Percentiles rank a stretch among this genome's conserved stretches.
Evolutionary conservation across 768 basidiomycete genomes (phyloP).

Genomic region (Cyathus striatus): DNA sequence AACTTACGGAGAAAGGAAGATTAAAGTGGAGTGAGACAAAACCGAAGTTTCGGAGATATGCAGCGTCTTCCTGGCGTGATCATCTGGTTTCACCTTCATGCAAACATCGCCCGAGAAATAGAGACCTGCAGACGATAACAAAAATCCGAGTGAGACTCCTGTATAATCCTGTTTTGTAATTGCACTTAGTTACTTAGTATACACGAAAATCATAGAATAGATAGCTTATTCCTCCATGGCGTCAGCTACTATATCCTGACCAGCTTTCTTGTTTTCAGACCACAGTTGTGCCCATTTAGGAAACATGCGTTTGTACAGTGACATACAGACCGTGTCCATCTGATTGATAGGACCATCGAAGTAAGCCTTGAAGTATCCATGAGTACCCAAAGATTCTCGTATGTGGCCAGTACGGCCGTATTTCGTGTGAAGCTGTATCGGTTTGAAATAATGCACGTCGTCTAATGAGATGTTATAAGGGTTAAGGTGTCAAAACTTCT

Average conservation of each 20-base stretch:
- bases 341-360: constrained; percentile 91
- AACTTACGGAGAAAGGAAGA: too few species aligned
- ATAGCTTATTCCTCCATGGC: constrained; percentile 43
- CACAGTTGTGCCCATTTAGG: constrained; percentile 77
- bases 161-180: too few species aligned
- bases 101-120: too few species aligned
- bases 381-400: constrained; percentile 88
- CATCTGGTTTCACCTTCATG: too few species aligned
- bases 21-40: too few species aligned
- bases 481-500: constrained; percentile 2
- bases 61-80: too few species aligned
- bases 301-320: constrained; percentile 90
- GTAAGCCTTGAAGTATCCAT: constrained; percentile 96
- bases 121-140: too few species aligned
- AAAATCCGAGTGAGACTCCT: too few species aligned
- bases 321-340: constrained; percentile 97
- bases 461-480: constrained; percentile 33
- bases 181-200: too few species aligned
- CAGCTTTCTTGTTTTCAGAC: constrained; percentile 20
- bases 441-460: constrained; percentile 90
- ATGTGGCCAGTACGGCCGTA: constrained; percentile 87
- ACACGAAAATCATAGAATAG: too few species aligned
- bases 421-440: constrained; percentile 91
- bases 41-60: too few species aligned
- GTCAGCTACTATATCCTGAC: constrained; percentile 10